Evolutionary conservation across 306 rosid species (phyloP).

Genomic region (Ziziphus jujuba): DNA sequence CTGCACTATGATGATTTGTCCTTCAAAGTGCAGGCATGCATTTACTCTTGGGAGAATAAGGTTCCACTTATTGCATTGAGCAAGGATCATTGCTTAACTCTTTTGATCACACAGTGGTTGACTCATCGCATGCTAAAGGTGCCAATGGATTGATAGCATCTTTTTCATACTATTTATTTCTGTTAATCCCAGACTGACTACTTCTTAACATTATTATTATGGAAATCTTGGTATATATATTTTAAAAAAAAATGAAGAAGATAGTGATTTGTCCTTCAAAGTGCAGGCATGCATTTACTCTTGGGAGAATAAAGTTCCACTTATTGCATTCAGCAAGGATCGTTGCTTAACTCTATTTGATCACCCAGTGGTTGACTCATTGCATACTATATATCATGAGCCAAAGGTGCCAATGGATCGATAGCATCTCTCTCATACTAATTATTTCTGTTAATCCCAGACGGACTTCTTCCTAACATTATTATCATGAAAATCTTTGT

Average conservation of each 20-base stretch:
- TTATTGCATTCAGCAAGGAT: constrained; percentile 71
- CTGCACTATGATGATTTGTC: constrained; percentile 11
- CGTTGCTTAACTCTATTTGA: constrained; percentile 88
- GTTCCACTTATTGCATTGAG: constrained; percentile 81
- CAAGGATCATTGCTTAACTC: constrained; percentile 79
- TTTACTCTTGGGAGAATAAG: constrained; percentile 70
- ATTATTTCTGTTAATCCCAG: background rate
- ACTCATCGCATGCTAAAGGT: constrained; percentile 89
- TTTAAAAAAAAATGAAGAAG: no score
- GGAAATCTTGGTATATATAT: no score
- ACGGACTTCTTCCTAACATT: constrained; percentile 15
- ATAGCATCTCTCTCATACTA: background rate
- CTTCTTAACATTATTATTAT: constrained; percentile 22
- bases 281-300: constrained; percentile 84
- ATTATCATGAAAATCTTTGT: constrained; percentile 31
- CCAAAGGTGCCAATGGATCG: constrained; percentile 64
- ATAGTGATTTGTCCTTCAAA: constrained; percentile 14
- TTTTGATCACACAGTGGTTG: constrained; percentile 78
- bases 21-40: constrained; percentile 61
- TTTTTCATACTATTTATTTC: background rate
- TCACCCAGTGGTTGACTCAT: constrained; percentile 69
- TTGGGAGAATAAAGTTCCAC: constrained; percentile 67
- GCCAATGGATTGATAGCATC: constrained; percentile 7
- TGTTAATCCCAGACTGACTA: constrained; percentile 7
- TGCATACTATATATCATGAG: constrained; percentile 77